Evolutionary conservation across 2,329 filamentous ascomycete species (phyloP), one percentile per base, ranked within the genome.

Genomic region (Aurifilum marmelostoma): DNA sequence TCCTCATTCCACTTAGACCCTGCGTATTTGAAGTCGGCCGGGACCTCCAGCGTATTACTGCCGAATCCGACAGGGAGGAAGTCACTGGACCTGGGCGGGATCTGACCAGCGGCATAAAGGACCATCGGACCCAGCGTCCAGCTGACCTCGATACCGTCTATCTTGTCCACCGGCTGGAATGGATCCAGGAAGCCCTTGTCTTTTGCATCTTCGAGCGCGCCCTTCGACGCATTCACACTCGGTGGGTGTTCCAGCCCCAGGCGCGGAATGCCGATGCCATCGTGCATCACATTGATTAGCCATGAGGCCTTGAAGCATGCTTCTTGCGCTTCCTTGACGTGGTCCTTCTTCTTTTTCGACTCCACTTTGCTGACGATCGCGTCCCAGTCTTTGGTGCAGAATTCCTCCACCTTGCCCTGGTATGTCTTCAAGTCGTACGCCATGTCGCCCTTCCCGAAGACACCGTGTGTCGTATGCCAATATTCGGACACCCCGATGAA

Each of bases 111-210:
- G 5, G 96, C 96, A 75, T 98, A 98, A 5, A 99, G 87, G 8
- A 99, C 88, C 87, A 98, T 97, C 77, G 97, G 97, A 1, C 96
- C 96, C 6, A 99, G 83, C 0, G 96, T 98, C 96, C 96, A 99
- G 82, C 93, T 97, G 24, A 99, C 91, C 82, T 99, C 97, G 8
- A 94, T 91, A 24, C 90, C 92, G 73, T 94, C 89, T 73, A 99
- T 94, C 79, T 96, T 96, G 79, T 99, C 90, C 39, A 98, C 92
- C 0, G 96, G 93, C 77, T 95, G 92, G 81, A 99, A 99, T 0
- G 95, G 88, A 74, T 96, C 91, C 5, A 93, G 79, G 74, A 92
- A 96, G 0, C 91, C 92, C 74, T 91, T 91, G 41, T 89, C 85
- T 77, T 93, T 92, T 2, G 89, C 89, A 18, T 88, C 85, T 56